Evolutionary conservation across 805 yeast genomes (phyloP), one percentile per base, ranked within the genome.

Genomic region (Cyberlindnera lachancei): DNA sequence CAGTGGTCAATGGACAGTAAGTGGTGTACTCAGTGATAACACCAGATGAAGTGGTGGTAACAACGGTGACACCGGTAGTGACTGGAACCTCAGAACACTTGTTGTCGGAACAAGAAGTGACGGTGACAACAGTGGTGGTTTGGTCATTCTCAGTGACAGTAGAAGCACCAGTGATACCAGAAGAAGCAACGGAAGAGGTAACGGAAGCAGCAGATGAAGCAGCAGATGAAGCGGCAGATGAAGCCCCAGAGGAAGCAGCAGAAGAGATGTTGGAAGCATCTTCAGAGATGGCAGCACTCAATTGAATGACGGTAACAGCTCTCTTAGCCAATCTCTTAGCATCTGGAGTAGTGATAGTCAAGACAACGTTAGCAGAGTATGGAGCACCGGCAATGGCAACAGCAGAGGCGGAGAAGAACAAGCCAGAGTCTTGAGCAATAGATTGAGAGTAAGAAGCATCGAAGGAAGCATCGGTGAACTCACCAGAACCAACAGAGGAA

Each of bases 341-440:
- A 25, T 36, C 41, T 34, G 46, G 44, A 28, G 61, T 58, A 20
- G 38, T 54, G 23, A 35, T 41, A 8, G 37, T 48, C 8, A 41
- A 48, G 23, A 36, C 36, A 13, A 55, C 52, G 28, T 24, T 52
- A 14, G 18, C 29, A 11, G 34, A 15, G 70, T 3, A 71, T 79
- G 19, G 88, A 83, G n/a, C 64, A 66, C 46, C 58, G 79, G 12
- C 80, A 86, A 87, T 59, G 70, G 25, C 52, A 58, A 18, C 74
- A 81, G 50, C 82, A 73, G 39, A 41, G 44, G 2, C 30, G 75
- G 10, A 46, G 47, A 9, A 49, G 54, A 17, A 48, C 68, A 14
- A 46, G 10, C 23, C 34, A 10, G 16, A 13, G 18, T 27, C 24
- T 9, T 17, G 17, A 52, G 48, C 24, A 81, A 83, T 1, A 64